Conservation (phyloP, 2,329 filamentous ascomycete genomes). For the Fusarium tupiense region DNA sequence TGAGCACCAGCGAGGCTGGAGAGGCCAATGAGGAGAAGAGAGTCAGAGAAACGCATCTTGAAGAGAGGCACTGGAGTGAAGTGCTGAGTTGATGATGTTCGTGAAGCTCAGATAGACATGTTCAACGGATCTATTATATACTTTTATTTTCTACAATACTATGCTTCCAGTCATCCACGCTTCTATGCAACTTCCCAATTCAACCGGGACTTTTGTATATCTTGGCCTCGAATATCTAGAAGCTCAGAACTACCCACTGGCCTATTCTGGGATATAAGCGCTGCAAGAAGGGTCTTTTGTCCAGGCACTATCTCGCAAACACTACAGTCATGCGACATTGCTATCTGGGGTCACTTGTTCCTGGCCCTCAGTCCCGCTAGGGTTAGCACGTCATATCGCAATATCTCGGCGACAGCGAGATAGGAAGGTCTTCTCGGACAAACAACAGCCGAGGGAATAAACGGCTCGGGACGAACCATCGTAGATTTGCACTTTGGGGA, state of each 20-base stretch:
- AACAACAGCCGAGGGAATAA: background rate
- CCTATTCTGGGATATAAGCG: background rate
- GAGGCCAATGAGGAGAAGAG: conserved; percentile 47
- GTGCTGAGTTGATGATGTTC: background rate
- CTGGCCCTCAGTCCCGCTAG: background rate
- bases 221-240: conserved; percentile 1
- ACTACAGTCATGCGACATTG: background rate
- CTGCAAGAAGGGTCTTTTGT: conserved; percentile 21
- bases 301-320: background rate
- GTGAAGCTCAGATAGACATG: background rate
- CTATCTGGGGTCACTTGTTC: background rate
- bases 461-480: conserved; percentile 29
- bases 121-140: background rate
- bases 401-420: background rate
- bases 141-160: background rate
- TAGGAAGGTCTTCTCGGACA: conserved; percentile 22
- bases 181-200: conserved; percentile 17
- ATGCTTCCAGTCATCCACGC: background rate
- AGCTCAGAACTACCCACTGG: background rate
- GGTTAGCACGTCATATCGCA: conserved; percentile 1
- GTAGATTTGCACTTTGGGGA: background rate
- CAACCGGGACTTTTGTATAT: conserved; percentile 17
- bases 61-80: background rate
- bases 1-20: conserved; percentile 49
- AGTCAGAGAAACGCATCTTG: conserved; percentile 44